Percentiles rank a stretch among this genome's conserved stretches.
Conservation (phyloP, 108 stramenopile species). For the Skeletonema grethae region DNA sequence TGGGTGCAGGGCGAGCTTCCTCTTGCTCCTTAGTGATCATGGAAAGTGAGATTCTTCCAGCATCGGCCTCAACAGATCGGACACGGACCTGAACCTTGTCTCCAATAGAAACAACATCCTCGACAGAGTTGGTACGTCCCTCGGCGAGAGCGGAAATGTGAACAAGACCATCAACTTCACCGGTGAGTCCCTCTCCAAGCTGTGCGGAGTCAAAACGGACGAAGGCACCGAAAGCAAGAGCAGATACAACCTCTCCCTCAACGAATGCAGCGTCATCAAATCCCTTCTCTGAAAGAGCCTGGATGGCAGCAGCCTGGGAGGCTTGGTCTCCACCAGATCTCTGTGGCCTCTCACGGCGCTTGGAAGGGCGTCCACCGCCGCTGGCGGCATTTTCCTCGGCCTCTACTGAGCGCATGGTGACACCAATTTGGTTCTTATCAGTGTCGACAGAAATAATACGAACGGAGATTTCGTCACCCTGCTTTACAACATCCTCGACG, state of each 20-base stretch:
- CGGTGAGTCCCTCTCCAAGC: constrained; percentile 67
- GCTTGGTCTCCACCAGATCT: constrained; percentile 62
- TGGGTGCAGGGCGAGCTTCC: constrained; percentile 44
- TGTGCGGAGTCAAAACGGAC: constrained; percentile 83
- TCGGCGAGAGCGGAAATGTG: constrained; percentile 82
- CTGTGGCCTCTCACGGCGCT: constrained; percentile 54
- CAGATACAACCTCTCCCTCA: constrained; percentile 87
- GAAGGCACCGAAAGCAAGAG: constrained; percentile 93
- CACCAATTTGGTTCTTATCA: constrained; percentile 87
- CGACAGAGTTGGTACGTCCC: constrained; percentile 64
- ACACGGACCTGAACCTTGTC: constrained; percentile 86
- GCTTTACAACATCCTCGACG: constrained; percentile 82
- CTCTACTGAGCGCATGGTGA: constrained; percentile 78
- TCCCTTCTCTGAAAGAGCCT: constrained; percentile 72
- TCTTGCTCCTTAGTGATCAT: constrained; percentile 87
- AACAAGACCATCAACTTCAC: constrained; percentile 85
- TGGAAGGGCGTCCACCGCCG: constrained; percentile 36
- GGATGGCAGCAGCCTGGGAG: constrained; percentile 63
- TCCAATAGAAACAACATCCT: constrained; percentile 63
- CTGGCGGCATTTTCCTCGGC: constrained; percentile 68
- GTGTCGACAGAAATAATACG: constrained; percentile 86
- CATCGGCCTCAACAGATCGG: constrained; percentile 63
- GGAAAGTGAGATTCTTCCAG: constrained; percentile 72
- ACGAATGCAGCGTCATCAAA: constrained; percentile 79
- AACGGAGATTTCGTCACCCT: constrained; percentile 86